phyloP scores from a whole-genome alignment of 768 basidiomycete genomes.

The Suillus discolor region DNA sequence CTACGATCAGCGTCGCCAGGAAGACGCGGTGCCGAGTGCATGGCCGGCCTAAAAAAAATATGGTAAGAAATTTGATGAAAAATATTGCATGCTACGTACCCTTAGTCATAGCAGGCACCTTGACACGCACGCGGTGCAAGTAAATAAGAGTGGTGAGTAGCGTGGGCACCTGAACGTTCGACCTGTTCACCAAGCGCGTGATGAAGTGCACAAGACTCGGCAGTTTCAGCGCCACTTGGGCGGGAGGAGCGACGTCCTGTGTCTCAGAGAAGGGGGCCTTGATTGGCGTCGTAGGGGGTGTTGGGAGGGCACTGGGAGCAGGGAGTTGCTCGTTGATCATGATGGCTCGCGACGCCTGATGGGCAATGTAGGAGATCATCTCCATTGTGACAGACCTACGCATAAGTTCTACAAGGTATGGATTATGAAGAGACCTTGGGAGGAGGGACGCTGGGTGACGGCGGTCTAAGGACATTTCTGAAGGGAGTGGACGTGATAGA shows the following conservation, averaged over 20 bases:
- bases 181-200: constrained; percentile 70
- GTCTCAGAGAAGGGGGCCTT: constrained; percentile 41
- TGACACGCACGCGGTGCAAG: constrained; percentile 81
- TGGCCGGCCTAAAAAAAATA: constrained; percentile 56
- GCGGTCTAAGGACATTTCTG: constrained; percentile 39
- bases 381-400: constrained; percentile 75
- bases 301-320: constrained; percentile 46
- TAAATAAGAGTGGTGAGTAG: constrained; percentile 90
- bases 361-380: constrained; percentile 86
- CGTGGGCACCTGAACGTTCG: constrained; percentile 90
- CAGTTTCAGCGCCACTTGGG: constrained; percentile 30
- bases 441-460: constrained; percentile 83
- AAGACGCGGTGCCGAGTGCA: constrained; percentile 97
- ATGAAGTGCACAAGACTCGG: constrained; percentile 87
- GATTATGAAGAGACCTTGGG: constrained; percentile 75
- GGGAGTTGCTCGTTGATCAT: constrained; percentile 54
- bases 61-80: constrained; percentile 6
- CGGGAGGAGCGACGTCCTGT: constrained; percentile 27
- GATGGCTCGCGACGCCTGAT: constrained; percentile 76
- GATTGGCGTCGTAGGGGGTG: constrained; percentile 71
- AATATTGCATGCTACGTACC: constrained; percentile 48
- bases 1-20: constrained; percentile 92
- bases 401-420: constrained; percentile 79
- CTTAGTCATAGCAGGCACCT: constrained; percentile 82
- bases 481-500: constrained; percentile 37